Evolutionary conservation across 1,284 basidiomycete genomes (phyloP), one percentile per base, ranked within the genome.

Genomic region (Tausonia pullulans): DNA sequence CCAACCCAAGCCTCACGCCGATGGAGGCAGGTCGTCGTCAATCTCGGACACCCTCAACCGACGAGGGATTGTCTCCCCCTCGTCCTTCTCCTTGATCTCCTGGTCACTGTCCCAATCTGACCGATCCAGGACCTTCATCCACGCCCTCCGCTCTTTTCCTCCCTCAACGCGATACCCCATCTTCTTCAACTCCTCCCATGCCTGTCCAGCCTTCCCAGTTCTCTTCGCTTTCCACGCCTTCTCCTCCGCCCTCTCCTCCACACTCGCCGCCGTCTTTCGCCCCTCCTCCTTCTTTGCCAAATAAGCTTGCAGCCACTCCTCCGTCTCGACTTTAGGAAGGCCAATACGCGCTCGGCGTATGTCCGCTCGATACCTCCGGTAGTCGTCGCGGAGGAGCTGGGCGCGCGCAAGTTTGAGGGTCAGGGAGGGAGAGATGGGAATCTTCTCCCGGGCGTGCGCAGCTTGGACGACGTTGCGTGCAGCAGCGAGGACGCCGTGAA

Each of bases 31-130:
- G 6, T 87, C 88, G 43, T 81, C 81, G 44, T 78, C 73, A 52
- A 90, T 72, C 39, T 87, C 74, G 57, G 77, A 77, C 56, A 78
- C 79, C 27, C 27, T 27, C 27, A 27, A 27, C 27, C 27, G 27
- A 27, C 27, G 27, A 27, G 27, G 27, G 27, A 27, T 27, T 27
- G 27, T 27, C 27, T 27, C 27, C 27, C 27, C 27, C 27, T 27
- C 27, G 43, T 84, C 81, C 50, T 90, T 79, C 41, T 75, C 74
- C 70, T 81, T 81, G 51, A 89, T 87, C 66, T 82, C 80, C 16
- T 78, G 79, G 65, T 87, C 84, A 59, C 83, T 82, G 51, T 79
- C 76, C 62, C 72, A 8, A 52, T 52, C n/a, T 3, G 51, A 7
- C 51, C 14, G 11, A 14, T 16, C 51, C 69, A 52, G 72, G 70